phyloP scores from a whole-genome alignment of 805 yeast species.

The Starmerella bacillaris region DNA sequence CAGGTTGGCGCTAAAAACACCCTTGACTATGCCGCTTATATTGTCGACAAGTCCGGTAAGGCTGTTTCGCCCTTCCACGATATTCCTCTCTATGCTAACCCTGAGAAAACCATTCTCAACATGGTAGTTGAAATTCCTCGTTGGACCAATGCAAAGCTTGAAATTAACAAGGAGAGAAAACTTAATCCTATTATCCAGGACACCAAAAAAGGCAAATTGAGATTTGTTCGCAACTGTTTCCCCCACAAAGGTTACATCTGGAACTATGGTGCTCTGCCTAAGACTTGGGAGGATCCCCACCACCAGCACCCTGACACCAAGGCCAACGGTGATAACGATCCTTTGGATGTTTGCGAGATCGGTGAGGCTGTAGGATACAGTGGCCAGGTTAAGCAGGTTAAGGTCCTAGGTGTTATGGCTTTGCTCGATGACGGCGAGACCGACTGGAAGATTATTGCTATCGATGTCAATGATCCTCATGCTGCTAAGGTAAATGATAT shows the following conservation, averaged over 20 bases:
- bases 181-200: conserved; percentile 94
- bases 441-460: conserved; percentile 91
- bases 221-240: conserved; percentile 94
- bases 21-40: conserved; percentile 75
- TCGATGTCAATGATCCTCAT: conserved; percentile 74
- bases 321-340: conserved; percentile 79
- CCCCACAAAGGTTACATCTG: conserved; percentile 98
- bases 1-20: conserved; percentile 93
- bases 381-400: conserved; percentile 71
- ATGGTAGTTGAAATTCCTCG: conserved; percentile 96
- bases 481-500: conserved; percentile 75
- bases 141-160: conserved; percentile 96
- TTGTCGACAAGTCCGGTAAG: conserved; percentile 74
- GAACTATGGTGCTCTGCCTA: conserved; percentile 98
- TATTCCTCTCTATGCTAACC: conserved; percentile 81
- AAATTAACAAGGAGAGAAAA: conserved; percentile 64
- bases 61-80: conserved; percentile 93
- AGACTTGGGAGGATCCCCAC: conserved; percentile 96
- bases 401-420: conserved; percentile 87
- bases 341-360: conserved; percentile 84
- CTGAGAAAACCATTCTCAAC: conserved; percentile 70
- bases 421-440: conserved; percentile 92
- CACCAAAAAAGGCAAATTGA: conserved; percentile 87
- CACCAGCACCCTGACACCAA: conserved; percentile 29
- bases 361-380: conserved; percentile 40